These are phyloP conservation scores for Rosa hybrid DNA, from an alignment of 331 rosid genomes.

Conservation along the genomic window DNA sequence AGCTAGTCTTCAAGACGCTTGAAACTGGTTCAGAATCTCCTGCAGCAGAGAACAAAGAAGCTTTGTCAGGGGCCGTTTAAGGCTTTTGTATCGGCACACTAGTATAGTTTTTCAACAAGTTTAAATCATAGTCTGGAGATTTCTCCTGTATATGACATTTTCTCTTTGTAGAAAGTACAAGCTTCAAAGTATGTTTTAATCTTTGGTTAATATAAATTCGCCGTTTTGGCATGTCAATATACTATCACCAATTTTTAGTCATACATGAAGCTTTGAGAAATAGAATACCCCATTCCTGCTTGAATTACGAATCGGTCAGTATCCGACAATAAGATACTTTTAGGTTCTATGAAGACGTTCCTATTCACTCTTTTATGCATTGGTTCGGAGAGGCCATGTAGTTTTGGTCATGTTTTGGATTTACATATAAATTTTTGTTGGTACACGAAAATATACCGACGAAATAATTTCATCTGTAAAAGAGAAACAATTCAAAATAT, in stretches of 20 bases:
- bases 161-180: neutral
- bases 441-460: too few relatives aligned
- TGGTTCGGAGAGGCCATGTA: too few relatives aligned
- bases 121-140: neutral
- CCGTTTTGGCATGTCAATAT: neutral
- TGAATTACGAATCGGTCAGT: neutral
- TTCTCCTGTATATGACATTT: neutral
- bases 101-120: neutral
- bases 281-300: neutral
- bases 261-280: neutral
- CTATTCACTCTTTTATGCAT: too few relatives aligned
- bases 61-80: constrained; percentile 41
- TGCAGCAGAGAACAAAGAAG: constrained; percentile 37
- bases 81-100: neutral
- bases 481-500: too few relatives aligned
- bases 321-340: too few relatives aligned
- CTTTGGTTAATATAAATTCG: neutral
- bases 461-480: too few relatives aligned
- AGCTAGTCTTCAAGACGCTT: constrained; percentile 57
- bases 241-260: neutral
- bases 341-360: too few relatives aligned
- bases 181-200: neutral
- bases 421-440: too few relatives aligned
- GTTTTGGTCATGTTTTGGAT: neutral
- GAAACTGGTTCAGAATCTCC: constrained; percentile 41